Evolutionary conservation across 2,329 filamentous ascomycete genomes (phyloP).

Genomic region (Alternaria hordeiaustralica): DNA sequence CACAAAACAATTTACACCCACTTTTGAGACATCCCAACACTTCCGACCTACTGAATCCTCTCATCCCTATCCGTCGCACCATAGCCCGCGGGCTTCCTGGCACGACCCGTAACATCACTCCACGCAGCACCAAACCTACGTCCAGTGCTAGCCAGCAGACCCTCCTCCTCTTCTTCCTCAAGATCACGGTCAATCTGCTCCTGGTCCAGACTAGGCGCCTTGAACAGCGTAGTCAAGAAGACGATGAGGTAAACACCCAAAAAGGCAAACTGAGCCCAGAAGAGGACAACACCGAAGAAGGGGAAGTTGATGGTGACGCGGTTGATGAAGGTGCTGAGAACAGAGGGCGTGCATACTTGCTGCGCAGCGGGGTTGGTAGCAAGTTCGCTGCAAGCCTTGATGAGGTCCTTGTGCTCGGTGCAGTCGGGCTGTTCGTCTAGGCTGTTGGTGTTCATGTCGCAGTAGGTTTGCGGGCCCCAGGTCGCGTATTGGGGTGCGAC

Average conservation of each 20-base stretch:
- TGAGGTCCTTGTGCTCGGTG: constrained; percentile 69
- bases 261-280: constrained; percentile 96
- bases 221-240: constrained; percentile 79
- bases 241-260: constrained; percentile 82
- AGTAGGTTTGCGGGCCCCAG: constrained; percentile 94
- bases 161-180: constrained; percentile 92
- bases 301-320: constrained; percentile 92
- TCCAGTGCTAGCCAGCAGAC: constrained; percentile 82
- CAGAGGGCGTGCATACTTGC: constrained; percentile 86
- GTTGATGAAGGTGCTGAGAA: constrained; percentile 92
- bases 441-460: constrained; percentile 70
- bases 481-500: constrained; percentile 95
- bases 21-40: not conserved
- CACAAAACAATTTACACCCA: not conserved
- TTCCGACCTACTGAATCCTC: not conserved
- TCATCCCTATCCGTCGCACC: constrained; percentile 32
- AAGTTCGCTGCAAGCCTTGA: constrained; percentile 82
- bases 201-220: constrained; percentile 77
- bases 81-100: constrained; percentile 37
- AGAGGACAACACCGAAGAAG: constrained; percentile 89
- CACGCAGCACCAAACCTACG: constrained; percentile 84
- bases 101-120: constrained; percentile 79
- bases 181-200: constrained; percentile 85
- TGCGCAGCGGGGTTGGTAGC: constrained; percentile 73
- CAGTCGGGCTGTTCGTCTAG: constrained; percentile 77